These are phyloP conservation scores for Fusarium buxicola DNA, from an alignment of 2,329 filamentous ascomycete genomes.

Conservation along the genomic window DNA sequence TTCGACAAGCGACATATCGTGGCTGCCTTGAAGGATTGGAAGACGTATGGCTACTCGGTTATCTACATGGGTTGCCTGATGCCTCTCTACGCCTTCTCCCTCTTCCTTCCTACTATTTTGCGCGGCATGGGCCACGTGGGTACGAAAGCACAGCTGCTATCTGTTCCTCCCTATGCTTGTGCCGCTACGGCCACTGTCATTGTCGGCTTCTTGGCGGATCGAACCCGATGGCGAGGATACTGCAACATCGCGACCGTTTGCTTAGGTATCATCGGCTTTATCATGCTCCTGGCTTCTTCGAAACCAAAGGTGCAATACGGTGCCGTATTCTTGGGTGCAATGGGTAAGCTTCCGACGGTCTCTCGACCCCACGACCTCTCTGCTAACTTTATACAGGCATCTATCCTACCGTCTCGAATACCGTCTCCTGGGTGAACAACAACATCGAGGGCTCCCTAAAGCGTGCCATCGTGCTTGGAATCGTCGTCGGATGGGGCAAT, in stretches of 20 bases:
- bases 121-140: constrained; percentile 46
- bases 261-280: constrained; percentile 73
- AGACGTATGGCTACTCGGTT: constrained; percentile 68
- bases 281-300: constrained; percentile 69
- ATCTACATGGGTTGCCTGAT: constrained; percentile 62
- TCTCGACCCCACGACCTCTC: accelerated
- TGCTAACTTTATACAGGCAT: constrained; percentile 63
- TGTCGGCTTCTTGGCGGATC: constrained; percentile 74
- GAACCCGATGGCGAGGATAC: constrained; percentile 70
- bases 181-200: constrained; percentile 72
- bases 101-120: constrained; percentile 70
- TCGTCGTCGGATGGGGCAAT: constrained; percentile 84
- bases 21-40: constrained; percentile 79
- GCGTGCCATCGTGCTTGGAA: constrained; percentile 77
- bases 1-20: constrained; percentile 79
- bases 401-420: constrained; percentile 77
- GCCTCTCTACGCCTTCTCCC: constrained; percentile 64
- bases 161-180: constrained; percentile 68
- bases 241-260: constrained; percentile 74
- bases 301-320: constrained; percentile 72
- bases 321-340: constrained; percentile 75
- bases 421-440: constrained; percentile 77
- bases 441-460: constrained; percentile 72
- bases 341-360: constrained; percentile 4
- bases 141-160: constrained; percentile 66